Percentiles rank a stretch among this genome's conserved stretches.
These are phyloP conservation scores for Arthromyces matolae DNA, from an alignment of 768 basidiomycete species.

Conservation along the genomic window DNA sequence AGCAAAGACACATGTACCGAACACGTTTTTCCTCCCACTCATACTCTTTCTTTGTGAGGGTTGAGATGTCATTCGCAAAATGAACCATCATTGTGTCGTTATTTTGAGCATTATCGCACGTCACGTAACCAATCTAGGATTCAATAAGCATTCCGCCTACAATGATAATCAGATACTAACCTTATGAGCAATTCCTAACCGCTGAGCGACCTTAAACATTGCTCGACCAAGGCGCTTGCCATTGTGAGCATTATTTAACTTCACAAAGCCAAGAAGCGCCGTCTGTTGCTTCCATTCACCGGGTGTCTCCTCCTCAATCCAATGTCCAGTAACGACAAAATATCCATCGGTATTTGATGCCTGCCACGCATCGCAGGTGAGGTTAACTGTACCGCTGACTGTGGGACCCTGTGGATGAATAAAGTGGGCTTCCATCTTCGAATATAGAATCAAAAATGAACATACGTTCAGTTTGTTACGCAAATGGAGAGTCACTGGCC, in stretches of 20 bases:
- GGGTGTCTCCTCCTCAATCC: conserved; percentile 29
- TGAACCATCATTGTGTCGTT: conserved; percentile 32
- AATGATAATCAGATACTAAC: conserved; percentile 20
- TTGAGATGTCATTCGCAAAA: conserved; percentile 15
- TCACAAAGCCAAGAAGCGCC: conserved; percentile 32
- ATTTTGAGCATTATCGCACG: conserved; percentile 35
- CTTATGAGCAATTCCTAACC: conserved; percentile 26
- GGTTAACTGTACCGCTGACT: conserved; percentile 10
- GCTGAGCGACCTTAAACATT: conserved; percentile 29
- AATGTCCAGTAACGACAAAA: conserved; percentile 37
- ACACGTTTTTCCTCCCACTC: neutral
- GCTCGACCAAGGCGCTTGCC: conserved; percentile 33
- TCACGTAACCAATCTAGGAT: conserved; percentile 31
- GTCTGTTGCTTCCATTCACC: conserved; percentile 25
- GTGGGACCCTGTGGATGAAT: neutral
- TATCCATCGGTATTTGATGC: conserved; percentile 35
- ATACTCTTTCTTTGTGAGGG: too few species aligned
- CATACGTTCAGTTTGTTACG: too few species aligned
- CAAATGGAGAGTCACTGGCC: too few species aligned
- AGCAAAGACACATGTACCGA: neutral
- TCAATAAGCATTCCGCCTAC: neutral
- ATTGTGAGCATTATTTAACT: conserved; percentile 35
- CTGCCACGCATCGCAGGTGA: conserved; percentile 41
- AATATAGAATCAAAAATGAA: too few species aligned
- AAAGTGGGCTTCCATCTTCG: too few species aligned